Conservation (phyloP, 2,329 filamentous ascomycete genomes). For the Emydomyces testavorans region DNA sequence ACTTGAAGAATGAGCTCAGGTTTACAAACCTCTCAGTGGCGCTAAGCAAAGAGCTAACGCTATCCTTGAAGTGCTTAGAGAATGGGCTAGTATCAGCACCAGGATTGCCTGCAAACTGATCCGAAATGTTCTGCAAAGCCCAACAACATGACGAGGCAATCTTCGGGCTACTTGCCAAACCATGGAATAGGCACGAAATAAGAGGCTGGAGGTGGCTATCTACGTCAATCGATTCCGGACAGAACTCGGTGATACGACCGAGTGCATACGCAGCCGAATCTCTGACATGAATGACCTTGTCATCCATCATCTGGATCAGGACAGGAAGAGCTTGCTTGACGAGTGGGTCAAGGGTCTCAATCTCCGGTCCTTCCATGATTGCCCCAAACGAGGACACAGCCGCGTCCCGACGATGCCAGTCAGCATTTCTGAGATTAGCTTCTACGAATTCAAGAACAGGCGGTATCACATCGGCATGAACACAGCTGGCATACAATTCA, state of each 20-base stretch:
- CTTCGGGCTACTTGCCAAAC: slow-evolving; percentile 80
- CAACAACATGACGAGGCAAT: slow-evolving; percentile 98
- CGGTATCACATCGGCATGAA: slow-evolving; percentile 69
- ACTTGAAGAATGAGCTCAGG: background rate
- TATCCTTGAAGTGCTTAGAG: slow-evolving; percentile 85
- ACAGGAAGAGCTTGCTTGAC: slow-evolving; percentile 92
- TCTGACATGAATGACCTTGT: slow-evolving; percentile 76
- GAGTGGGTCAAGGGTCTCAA: slow-evolving; percentile 80
- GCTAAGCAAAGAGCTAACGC: slow-evolving; percentile 69
- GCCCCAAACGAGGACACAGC: slow-evolving; percentile 94
- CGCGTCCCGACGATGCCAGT: slow-evolving; percentile 92
- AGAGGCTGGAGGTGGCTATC: slow-evolving; percentile 69
- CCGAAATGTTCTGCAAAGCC: slow-evolving; percentile 96
- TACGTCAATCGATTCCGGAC: slow-evolving; percentile 83
- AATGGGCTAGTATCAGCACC: slow-evolving; percentile 70
- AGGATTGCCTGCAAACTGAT: slow-evolving; percentile 81
- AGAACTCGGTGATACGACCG: slow-evolving; percentile 88
- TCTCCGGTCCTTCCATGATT: slow-evolving; percentile 96
- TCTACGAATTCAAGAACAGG: slow-evolving; percentile 88
- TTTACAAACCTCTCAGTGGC: slow-evolving; percentile 59
- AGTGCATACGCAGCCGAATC: slow-evolving; percentile 94
- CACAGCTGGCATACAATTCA: slow-evolving; percentile 87
- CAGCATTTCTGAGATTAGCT: slow-evolving; percentile 72
- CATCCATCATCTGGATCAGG: slow-evolving; percentile 84
- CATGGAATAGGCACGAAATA: slow-evolving; percentile 79